Evolutionary conservation across 805 yeast species (phyloP), one percentile per base, ranked within the genome.

Genomic region (Cyberlindnera maritima): DNA sequence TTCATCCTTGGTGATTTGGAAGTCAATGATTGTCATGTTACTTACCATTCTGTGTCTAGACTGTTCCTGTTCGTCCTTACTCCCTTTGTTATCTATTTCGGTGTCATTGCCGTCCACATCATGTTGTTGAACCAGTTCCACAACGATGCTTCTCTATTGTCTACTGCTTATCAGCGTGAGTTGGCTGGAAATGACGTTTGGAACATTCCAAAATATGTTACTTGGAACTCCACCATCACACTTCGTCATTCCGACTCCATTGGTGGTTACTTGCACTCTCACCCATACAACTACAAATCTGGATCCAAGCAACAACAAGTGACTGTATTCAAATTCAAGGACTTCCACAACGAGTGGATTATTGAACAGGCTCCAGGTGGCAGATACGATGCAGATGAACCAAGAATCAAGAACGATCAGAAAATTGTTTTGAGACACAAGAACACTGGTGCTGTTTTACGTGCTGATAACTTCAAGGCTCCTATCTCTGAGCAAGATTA

Each of bases 401-500:
- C 66, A 53, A 29, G 64, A 58, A 38, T 58, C 43, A 57, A 56
- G 19, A 53, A 61, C 36, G 57, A 61, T 11, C 65, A 67, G 2
- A 69, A 85, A 35, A 68, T 92, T 18, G 74, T 85, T 48, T 63
- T 94, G n/a, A 80, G 78, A 69, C 98, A 94, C 63, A 72, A 74
- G 48, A 50, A 57, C 2, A 85, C 97, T 1, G 78, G 83, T 14
- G 80, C 80, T 52, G 79, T 86, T 39, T 66, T 94, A 43, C 82
- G 82, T 53, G 85, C 89, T 19, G 86, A 87, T 50, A 53, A 64
- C 2, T 70, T 77, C 42, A 80, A 91, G 50, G 97, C 98, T 3
- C 97, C 96, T 10, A 79, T 90, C 23, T 79, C 92, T 10, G 96
- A 88, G 61, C 94, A 88, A 59, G 98, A 94, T 47, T 91, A 92